Percentiles rank a stretch among this genome's conserved stretches.
Evolutionary conservation across 1,139 yeast genomes (phyloP).

Genomic region (Pichia sp.): DNA sequence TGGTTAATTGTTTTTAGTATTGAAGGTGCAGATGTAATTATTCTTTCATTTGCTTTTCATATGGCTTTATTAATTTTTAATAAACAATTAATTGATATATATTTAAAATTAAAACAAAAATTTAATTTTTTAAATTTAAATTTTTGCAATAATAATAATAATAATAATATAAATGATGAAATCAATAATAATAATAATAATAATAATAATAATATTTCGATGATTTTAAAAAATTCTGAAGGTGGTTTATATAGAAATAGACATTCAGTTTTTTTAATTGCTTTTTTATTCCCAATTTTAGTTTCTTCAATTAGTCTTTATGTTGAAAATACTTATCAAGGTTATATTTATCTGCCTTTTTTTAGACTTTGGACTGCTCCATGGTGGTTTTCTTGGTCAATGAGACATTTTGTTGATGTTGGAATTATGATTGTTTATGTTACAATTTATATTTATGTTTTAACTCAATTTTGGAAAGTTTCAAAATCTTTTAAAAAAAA

Average conservation of each 20-base stretch:
- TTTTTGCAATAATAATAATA: background rate
- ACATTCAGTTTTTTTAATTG: constrained; percentile 50
- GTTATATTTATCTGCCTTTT: constrained; percentile 75
- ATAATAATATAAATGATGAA: background rate
- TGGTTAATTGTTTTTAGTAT: constrained; percentile 78
- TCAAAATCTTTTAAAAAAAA: constrained; percentile 14
- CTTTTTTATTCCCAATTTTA: constrained; percentile 56
- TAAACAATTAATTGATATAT: background rate
- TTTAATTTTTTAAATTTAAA: background rate
- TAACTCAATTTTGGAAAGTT: constrained; percentile 49
- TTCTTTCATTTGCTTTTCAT: constrained; percentile 76
- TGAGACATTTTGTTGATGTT: constrained; percentile 63
- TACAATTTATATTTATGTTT: constrained; percentile 68
- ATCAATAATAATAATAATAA: background rate
- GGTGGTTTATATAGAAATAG: constrained; percentile 71
- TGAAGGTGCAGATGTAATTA: constrained; percentile 86
- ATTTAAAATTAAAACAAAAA: background rate
- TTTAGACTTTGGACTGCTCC: constrained; percentile 60
- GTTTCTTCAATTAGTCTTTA: constrained; percentile 74
- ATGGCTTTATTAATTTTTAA: constrained; percentile 67
- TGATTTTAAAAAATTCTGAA: constrained; percentile 38
- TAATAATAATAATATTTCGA: constrained; percentile 15
- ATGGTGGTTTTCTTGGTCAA: constrained; percentile 84
- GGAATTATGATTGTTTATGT: constrained; percentile 60
- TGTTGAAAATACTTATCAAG: constrained; percentile 46